Evolutionary conservation across 495 filamentous ascomycete genomes (phyloP).

Genomic region (Aspergillus sparsus): DNA sequence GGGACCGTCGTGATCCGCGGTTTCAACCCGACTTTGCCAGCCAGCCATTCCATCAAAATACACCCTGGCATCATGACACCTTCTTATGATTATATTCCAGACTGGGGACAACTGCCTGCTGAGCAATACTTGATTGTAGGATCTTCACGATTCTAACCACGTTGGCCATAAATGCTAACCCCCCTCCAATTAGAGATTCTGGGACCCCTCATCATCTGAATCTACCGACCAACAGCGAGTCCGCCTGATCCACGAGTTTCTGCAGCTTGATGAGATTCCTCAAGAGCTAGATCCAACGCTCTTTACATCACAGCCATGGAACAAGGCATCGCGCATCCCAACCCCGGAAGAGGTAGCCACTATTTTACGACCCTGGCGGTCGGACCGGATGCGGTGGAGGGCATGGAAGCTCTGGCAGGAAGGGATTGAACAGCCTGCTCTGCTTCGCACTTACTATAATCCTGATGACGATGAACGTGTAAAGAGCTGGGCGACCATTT

Average conservation of each 20-base stretch:
- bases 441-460: slow-evolving; percentile 2
- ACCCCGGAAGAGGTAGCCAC: slow-evolving; percentile 1
- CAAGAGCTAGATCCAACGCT: background rate
- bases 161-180: background rate
- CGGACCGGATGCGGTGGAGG: background rate
- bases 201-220: background rate
- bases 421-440: background rate
- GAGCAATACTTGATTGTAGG: background rate
- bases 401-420: background rate
- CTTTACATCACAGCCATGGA: background rate
- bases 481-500: background rate
- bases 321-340: background rate
- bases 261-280: background rate
- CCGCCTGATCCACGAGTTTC: background rate
- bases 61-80: too few relatives aligned
- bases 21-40: too few relatives aligned
- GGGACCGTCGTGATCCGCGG: too few relatives aligned
- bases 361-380: slow-evolving; percentile 8
- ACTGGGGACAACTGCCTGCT: background rate
- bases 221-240: background rate
- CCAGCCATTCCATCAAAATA: too few relatives aligned
- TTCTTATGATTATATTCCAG: background rate
- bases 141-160: background rate
- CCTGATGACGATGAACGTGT: background rate
- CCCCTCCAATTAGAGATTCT: background rate